Evolutionary conservation across 129 eudicot genomes (phyloP).

Genomic region (Ambrosia trifida): DNA sequence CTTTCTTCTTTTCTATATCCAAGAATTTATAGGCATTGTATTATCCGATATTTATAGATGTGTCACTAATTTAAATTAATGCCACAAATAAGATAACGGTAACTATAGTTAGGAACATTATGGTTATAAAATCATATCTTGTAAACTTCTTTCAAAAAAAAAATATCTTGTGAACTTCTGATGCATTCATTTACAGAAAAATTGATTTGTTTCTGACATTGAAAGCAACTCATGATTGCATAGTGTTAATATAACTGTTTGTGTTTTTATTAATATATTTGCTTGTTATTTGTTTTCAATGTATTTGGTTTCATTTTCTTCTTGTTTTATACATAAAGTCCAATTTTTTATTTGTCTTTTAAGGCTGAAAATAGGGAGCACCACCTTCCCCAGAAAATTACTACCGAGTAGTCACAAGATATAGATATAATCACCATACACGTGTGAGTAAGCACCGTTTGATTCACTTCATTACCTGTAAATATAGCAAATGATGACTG

Average conservation of each 20-base stretch:
- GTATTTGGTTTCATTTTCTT: background rate
- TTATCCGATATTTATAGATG: constrained; percentile 29
- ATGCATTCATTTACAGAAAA: no score
- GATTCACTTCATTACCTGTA: constrained; percentile 25
- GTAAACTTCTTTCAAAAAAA: no score
- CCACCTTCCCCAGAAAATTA: constrained; percentile 38
- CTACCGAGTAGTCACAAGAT: constrained; percentile 33
- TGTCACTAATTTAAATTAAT: constrained; percentile 15
- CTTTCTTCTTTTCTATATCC: background rate
- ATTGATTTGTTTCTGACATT: no score
- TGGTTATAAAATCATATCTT: no score
- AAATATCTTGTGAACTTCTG: no score
- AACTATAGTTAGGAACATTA: no score
- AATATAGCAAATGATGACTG: no score
- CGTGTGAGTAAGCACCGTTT: constrained; percentile 45
- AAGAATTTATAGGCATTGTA: background rate
- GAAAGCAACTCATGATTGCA: no score
- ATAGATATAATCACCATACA: constrained; percentile 34
- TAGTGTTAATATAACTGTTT: no score
- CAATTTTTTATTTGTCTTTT: background rate
- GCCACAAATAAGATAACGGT: constrained; percentile 5
- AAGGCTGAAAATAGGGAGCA: constrained; percentile 18
- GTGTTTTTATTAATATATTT: no score
- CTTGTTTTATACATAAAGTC: constrained; percentile 12
- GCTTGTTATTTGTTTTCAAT: no score